Evolutionary conservation across 2,329 filamentous ascomycete genomes (phyloP).

Genomic region (Domatiomyces catenatus): DNA sequence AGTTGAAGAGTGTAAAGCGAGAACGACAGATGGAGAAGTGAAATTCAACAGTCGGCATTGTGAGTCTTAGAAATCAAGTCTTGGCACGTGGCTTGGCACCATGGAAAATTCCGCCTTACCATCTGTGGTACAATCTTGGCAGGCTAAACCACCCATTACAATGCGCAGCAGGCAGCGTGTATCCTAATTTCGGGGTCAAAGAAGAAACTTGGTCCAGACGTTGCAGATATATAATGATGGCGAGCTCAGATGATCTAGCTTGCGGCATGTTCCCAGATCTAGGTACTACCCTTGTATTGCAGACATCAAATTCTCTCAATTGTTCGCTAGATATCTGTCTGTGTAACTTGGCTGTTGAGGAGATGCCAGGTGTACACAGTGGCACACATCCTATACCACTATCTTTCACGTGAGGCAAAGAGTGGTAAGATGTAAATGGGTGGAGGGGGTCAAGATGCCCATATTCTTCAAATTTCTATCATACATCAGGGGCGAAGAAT

Average conservation of each 20-base stretch:
- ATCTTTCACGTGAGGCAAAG: background rate
- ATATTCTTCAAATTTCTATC: background rate
- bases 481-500: background rate
- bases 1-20: constrained; percentile 2
- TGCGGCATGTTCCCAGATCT: constrained; percentile 1
- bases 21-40: background rate
- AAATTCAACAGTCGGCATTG: background rate
- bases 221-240: background rate
- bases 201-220: too few species aligned
- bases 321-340: too few species aligned
- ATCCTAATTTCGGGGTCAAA: too few species aligned
- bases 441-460: background rate
- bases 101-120: too few species aligned
- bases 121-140: too few species aligned
- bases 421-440: background rate
- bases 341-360: background rate
- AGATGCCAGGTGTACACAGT: background rate
- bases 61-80: background rate
- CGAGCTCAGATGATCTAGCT: background rate
- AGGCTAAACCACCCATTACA: too few species aligned
- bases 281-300: background rate
- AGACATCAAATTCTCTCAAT: too few species aligned
- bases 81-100: background rate
- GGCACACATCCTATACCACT: background rate
- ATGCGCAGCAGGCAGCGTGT: too few species aligned